Conservation (phyloP, 176 grass and related monocot genomes). For the Triticum aestivum region IWGSC_CS_RefSeq_v2.1 NC_057809.1:542598885-542599384, state of each 20-base stretch:
- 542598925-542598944: slow-evolving; percentile 42
- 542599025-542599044: slow-evolving; percentile 28
- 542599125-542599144: slow-evolving; percentile 9
- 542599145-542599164: slow-evolving; percentile 35
- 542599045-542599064: slow-evolving; percentile 42
- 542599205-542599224: background rate
- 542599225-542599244: slow-evolving; percentile 4
- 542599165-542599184: slow-evolving; percentile 28
- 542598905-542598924: slow-evolving; percentile 75
- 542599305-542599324: slow-evolving; percentile 41
- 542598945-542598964: slow-evolving; percentile 34
- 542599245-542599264: slow-evolving; percentile 28
- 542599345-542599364: slow-evolving; percentile 47
- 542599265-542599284: slow-evolving; percentile 51
- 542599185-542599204: background rate
- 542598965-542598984: slow-evolving; percentile 10
- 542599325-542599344: slow-evolving; percentile 27
- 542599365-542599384: slow-evolving; percentile 13
- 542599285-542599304: slow-evolving; percentile 61
- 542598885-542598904: slow-evolving; percentile 53
- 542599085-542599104: background rate
- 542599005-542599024: slow-evolving; percentile 40
- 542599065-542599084: slow-evolving; percentile 47
- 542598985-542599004: slow-evolving; percentile 29
- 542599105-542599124: slow-evolving; percentile 13